phyloP scores from a whole-genome alignment of 805 yeast genomes.

The Monosporozyma aerobia region DNA sequence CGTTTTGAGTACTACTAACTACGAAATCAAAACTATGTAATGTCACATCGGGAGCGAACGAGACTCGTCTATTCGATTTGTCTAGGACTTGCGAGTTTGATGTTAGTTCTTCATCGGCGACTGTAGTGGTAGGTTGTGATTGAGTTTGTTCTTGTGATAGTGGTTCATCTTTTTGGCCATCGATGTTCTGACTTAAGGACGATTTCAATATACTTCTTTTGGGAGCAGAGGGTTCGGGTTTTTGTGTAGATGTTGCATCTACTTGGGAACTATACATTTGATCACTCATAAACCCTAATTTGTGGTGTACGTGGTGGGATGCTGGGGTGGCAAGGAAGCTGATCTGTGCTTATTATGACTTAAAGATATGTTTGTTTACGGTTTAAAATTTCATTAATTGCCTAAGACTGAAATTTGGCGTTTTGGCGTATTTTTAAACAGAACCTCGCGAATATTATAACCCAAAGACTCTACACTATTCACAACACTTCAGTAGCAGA shows the following conservation, averaged over 20 bases:
- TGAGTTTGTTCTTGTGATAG: neutral
- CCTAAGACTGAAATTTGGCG: neutral
- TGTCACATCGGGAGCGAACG: conserved; percentile 70
- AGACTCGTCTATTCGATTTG: conserved; percentile 42
- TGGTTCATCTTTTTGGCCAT: neutral
- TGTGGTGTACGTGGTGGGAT: too few relatives aligned
- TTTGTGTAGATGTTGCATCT: neutral
- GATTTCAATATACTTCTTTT: conserved; percentile 9
- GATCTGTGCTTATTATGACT: neutral
- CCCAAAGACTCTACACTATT: neutral
- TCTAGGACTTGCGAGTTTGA: neutral
- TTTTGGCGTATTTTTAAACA: neutral
- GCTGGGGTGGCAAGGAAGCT: neutral
- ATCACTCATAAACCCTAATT: neutral
- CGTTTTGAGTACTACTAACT: conserved; percentile 11
- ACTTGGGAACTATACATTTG: neutral
- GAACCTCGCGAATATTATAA: neutral
- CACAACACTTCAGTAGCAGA: neutral
- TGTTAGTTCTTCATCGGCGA: neutral
- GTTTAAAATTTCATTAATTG: neutral
- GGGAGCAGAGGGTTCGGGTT: neutral
- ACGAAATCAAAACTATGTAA: conserved; percentile 45
- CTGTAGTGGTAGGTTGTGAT: neutral
- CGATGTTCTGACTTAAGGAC: conserved; percentile 1
- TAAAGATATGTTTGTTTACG: neutral